Conservation (phyloP, 495 filamentous ascomycete genomes). For the Articulospora tetracladia region DNA sequence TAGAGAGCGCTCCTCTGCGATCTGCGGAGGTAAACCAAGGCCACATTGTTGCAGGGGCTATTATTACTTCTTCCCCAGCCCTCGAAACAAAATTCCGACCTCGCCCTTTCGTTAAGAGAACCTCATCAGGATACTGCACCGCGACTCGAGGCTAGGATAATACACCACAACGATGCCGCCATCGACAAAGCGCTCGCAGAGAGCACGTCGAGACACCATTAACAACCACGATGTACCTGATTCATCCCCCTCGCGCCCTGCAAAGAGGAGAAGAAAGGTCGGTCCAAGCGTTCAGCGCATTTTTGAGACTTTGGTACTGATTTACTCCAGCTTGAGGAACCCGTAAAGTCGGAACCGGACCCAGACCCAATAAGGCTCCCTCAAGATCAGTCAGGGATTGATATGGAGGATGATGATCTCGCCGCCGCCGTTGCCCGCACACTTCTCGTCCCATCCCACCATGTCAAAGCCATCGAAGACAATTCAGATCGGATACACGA, state of each 20-base stretch:
- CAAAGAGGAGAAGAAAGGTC: conserved; percentile 75
- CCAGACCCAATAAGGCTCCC: conserved; percentile 18
- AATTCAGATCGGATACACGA: conserved; percentile 69
- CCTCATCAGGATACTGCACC: background rate
- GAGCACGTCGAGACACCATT: conserved; percentile 46
- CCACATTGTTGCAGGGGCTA: background rate
- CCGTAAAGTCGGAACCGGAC: conserved; percentile 3
- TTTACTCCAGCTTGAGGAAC: conserved; percentile 1
- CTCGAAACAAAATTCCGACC: background rate
- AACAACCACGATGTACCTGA: conserved; percentile 50
- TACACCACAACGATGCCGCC: conserved; percentile 37
- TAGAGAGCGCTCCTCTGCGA: background rate
- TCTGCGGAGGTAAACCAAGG: background rate
- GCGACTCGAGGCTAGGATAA: background rate
- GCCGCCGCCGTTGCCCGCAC: conserved; percentile 71
- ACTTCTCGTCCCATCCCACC: conserved; percentile 53
- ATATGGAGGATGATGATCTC: conserved; percentile 57
- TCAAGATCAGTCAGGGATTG: conserved; percentile 36
- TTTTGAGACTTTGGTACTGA: background rate
- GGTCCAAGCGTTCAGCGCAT: background rate
- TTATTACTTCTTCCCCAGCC: background rate
- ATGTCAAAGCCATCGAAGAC: conserved; percentile 66
- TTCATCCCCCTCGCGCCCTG: conserved; percentile 68
- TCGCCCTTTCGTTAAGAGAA: background rate
- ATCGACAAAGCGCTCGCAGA: conserved; percentile 43